Evolutionary conservation across 2,329 filamentous ascomycete species (phyloP).

Genomic region (Diaporthe ampelina): DNA sequence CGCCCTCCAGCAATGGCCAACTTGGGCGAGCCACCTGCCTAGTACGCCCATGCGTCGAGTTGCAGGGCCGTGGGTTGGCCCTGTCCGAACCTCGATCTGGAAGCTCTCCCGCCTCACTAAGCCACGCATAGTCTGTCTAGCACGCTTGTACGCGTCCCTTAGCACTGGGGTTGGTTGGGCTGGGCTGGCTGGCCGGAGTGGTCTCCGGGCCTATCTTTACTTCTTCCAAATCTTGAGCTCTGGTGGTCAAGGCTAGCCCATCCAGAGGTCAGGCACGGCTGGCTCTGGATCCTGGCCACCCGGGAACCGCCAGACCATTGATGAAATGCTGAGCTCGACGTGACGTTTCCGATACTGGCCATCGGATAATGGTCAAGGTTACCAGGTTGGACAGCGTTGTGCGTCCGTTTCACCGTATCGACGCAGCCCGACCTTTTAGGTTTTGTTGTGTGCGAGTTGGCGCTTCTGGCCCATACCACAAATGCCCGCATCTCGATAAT

Average conservation of each 20-base stretch:
- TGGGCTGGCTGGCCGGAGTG: background rate
- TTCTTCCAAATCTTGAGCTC: constrained; percentile 22
- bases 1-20: background rate
- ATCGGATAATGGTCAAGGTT: background rate
- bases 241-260: constrained; percentile 16
- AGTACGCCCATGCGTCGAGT: constrained; percentile 14
- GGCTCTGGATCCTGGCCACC: background rate
- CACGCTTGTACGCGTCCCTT: background rate
- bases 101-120: constrained; percentile 17
- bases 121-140: constrained; percentile 2
- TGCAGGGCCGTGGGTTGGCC: constrained; percentile 5
- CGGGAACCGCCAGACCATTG: background rate
- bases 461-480: constrained; percentile 2
- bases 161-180: background rate
- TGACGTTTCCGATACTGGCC: background rate
- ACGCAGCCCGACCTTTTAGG: constrained; percentile 1
- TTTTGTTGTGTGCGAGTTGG: constrained; percentile 20
- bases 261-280: constrained; percentile 10
- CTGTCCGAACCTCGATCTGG: constrained; percentile 21
- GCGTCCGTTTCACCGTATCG: constrained; percentile 3
- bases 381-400: background rate
- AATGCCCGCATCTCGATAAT: constrained; percentile 5
- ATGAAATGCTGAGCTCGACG: background rate
- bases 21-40: constrained; percentile 20
- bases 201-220: constrained; percentile 15